phyloP scores from a whole-genome alignment of 75 land plant species.

The Sequoia sempervirens region DNA sequence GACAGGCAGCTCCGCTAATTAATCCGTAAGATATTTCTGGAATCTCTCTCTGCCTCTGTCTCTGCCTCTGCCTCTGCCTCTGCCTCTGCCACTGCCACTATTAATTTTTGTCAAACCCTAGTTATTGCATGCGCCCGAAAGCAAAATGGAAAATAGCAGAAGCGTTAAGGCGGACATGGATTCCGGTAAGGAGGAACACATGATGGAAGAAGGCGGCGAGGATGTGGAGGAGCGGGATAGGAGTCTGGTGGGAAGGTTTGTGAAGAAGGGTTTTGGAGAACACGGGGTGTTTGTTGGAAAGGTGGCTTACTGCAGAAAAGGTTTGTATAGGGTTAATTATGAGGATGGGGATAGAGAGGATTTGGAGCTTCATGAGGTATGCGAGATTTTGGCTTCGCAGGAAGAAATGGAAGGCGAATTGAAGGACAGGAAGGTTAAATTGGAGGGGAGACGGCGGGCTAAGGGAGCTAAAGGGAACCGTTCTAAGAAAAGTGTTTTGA shows the following conservation, averaged over 20 bases:
- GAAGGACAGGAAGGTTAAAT: slow-evolving; percentile 19
- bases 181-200: background rate
- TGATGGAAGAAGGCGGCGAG: background rate
- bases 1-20: background rate
- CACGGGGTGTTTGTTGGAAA: slow-evolving; percentile 46
- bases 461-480: background rate
- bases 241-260: slow-evolving; percentile 37
- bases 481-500: too few relatives aligned
- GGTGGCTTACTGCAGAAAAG: slow-evolving; percentile 21
- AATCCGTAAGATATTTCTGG: background rate
- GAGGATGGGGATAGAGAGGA: slow-evolving; percentile 78
- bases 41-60: background rate
- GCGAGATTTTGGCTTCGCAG: slow-evolving; percentile 16
- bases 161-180: background rate
- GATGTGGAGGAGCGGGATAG: background rate
- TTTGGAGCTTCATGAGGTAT: slow-evolving; percentile 38
- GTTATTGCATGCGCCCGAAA: background rate
- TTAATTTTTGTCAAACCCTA: background rate
- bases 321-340: slow-evolving; percentile 50
- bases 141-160: background rate
- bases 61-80: background rate
- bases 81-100: background rate
- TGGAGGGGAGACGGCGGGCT: slow-evolving; percentile 19
- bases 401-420: slow-evolving; percentile 12
- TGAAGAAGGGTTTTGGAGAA: slow-evolving; percentile 41